These are phyloP conservation scores for Ustilago lituana DNA, from an alignment of 1,284 basidiomycete species.

Conservation along the genomic window DNA sequence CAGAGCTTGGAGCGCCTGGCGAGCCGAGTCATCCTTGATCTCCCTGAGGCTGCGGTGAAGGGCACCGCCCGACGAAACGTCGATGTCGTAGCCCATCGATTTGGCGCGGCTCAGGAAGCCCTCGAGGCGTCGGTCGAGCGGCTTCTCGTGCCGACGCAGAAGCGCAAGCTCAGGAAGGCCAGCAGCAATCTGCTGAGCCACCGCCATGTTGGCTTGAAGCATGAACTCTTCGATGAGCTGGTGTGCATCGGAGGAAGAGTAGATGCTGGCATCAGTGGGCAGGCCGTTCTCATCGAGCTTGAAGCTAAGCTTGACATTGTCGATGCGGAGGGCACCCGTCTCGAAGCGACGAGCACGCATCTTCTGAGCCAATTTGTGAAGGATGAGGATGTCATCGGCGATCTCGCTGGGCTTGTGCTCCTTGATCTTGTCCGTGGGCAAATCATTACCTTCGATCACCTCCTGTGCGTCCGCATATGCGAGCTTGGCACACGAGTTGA, in stretches of 20 bases:
- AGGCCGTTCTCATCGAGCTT: conserved; percentile 82
- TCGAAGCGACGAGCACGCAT: conserved; percentile 80
- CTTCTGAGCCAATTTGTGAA: conserved; percentile 75
- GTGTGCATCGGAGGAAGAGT: conserved; percentile 78
- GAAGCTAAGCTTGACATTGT: conserved; percentile 81
- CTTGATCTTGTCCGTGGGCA: conserved; percentile 70
- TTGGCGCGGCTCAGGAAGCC: conserved; percentile 70
- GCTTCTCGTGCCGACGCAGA: conserved; percentile 89
- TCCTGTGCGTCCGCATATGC: conserved; percentile 83
- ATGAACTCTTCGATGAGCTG: conserved; percentile 94
- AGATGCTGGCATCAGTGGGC: conserved; percentile 80
- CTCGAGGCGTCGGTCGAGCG: conserved; percentile 76
- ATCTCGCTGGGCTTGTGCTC: conserved; percentile 71
- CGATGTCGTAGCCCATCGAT: conserved; percentile 79
- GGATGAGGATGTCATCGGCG: conserved; percentile 78
- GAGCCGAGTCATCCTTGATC: conserved; percentile 73
- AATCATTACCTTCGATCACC: conserved; percentile 79
- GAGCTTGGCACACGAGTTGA: conserved; percentile 88
- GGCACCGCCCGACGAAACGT: conserved; percentile 80
- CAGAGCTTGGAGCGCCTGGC: conserved; percentile 80
- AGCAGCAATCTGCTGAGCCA: conserved; percentile 91
- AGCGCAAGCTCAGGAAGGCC: conserved; percentile 94
- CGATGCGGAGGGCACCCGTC: conserved; percentile 80
- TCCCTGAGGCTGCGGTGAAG: conserved; percentile 84
- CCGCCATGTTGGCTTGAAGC: conserved; percentile 87